phyloP scores from a whole-genome alignment of 352 stramenopile species.

The Globisporangium spinosum region DNA sequence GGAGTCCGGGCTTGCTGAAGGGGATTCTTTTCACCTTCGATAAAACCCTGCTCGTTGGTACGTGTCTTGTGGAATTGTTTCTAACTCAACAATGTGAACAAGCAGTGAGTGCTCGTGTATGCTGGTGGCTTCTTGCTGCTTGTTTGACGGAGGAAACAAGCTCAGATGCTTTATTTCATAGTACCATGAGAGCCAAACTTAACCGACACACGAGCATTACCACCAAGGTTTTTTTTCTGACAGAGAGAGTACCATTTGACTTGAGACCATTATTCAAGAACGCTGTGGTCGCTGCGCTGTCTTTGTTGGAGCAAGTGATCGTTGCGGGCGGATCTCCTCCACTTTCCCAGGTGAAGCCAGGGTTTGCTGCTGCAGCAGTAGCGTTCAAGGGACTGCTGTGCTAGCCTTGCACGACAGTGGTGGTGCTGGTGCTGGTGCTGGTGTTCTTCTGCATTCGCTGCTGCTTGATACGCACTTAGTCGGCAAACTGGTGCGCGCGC shows the following conservation, averaged over 20 bases:
- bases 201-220: too few species aligned
- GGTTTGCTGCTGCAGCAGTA: neutral
- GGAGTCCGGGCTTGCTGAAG: neutral
- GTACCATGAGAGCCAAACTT: too few species aligned
- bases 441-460: slow-evolving; percentile 19
- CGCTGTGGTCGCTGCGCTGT: slow-evolving; percentile 4
- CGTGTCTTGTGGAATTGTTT: neutral
- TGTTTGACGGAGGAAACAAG: neutral
- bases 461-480: slow-evolving; percentile 29
- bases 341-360: slow-evolving; percentile 1
- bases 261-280: too few species aligned
- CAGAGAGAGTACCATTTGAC: too few species aligned
- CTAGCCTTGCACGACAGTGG: neutral
- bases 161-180: neutral
- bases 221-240: too few species aligned
- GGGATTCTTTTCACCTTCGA: neutral
- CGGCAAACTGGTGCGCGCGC: slow-evolving; percentile 31
- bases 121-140: neutral
- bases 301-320: neutral
- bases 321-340: slow-evolving; percentile 16
- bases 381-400: neutral
- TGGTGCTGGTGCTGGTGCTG: neutral
- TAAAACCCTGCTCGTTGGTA: neutral
- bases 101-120: neutral
- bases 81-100: neutral